Conservation (phyloP, 495 filamentous ascomycete genomes). For the Copromyces sp. region DNA sequence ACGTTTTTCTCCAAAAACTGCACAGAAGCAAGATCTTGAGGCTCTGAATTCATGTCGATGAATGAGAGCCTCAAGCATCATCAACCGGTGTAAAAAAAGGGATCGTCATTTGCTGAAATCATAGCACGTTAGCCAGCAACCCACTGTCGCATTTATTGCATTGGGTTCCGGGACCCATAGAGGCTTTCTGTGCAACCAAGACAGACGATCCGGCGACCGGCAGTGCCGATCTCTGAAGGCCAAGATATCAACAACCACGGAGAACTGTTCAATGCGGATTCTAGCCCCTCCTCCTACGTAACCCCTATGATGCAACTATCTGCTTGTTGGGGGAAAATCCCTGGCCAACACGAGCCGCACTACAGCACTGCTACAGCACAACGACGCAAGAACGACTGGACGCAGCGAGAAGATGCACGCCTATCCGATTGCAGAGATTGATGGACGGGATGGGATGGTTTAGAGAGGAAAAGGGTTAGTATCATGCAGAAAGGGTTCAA, state of each 20-base stretch:
- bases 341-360: background rate
- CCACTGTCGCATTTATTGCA: background rate
- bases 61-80: background rate
- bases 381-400: background rate
- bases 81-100: background rate
- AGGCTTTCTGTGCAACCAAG: background rate
- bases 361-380: background rate
- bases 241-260: background rate
- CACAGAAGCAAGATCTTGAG: background rate
- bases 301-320: background rate
- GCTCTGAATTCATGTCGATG: background rate
- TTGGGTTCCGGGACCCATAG: background rate
- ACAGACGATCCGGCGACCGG: background rate
- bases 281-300: background rate
- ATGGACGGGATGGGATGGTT: background rate
- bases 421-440: background rate
- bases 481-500: background rate
- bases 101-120: background rate
- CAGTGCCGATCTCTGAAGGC: background rate
- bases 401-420: background rate
- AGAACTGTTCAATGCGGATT: background rate
- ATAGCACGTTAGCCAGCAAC: background rate
- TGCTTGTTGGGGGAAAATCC: background rate
- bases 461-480: background rate
- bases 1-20: background rate